phyloP scores from a whole-genome alignment of 768 basidiomycete genomes.

The Auriculariales sp. region DNA sequence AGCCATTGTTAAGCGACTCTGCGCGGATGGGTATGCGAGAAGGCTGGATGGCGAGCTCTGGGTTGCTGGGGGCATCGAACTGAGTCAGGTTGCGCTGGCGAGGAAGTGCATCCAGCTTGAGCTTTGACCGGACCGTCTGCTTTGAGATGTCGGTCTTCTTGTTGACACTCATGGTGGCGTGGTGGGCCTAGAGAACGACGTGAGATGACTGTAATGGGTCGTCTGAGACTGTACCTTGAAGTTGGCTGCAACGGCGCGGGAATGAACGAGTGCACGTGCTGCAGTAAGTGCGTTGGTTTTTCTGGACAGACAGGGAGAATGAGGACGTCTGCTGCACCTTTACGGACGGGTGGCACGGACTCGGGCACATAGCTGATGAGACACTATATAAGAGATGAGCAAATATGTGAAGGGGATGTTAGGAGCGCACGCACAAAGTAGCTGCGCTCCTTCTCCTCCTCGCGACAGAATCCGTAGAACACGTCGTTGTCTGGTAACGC shows the following conservation, averaged over 20 bases:
- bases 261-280: constrained; percentile 5
- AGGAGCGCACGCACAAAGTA: not conserved
- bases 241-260: constrained; percentile 1
- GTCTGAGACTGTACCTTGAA: not conserved
- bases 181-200: not conserved
- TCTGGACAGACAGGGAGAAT: not conserved
- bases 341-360: constrained; percentile 1
- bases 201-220: not conserved
- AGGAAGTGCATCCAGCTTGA: constrained; percentile 1
- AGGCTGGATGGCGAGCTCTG: not conserved
- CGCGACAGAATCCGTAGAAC: constrained; percentile 3
- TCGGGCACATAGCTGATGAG: constrained; percentile 3
- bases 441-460: constrained; percentile 1
- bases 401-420: no score
- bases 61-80: not conserved
- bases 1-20: not conserved
- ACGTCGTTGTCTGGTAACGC: constrained; percentile 3
- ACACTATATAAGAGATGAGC: not conserved
- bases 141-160: not conserved
- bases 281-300: constrained; percentile 1
- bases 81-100: not conserved
- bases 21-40: not conserved
- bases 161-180: constrained; percentile 1
- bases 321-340: not conserved
- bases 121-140: constrained; percentile 1